Evolutionary conservation across 164 flowering plant genomes (phyloP), one percentile per base, ranked within the genome.

Genomic region (Aristolochia californica): DNA sequence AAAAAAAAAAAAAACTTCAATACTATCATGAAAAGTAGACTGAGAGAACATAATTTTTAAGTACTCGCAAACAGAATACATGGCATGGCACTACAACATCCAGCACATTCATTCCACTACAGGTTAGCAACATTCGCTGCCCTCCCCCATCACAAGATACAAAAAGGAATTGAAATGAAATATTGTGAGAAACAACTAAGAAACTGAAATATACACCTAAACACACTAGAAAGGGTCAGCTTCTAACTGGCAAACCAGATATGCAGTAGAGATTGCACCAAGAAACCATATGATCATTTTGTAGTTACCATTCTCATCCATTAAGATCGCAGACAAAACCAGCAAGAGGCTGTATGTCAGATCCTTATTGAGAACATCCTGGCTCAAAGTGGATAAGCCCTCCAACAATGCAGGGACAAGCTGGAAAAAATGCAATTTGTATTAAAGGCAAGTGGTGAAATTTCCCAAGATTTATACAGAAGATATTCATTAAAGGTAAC

Each of bases 241-340:
- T 20, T 2, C 0, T 21, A 22, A 49, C 53, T 21, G 40, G 40
- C 40, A 34, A 34, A 34, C 7, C 40, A 34, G 40, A 28, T 2
- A 34, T 34, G 40, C 40, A 34, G 40, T 34, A 34, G 40, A 34
- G 40, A 4, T 34, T 34, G 11, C 40, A 34, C 40, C 40, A 34
- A 4, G 40, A 34, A 7, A 34, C 7, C 40, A 4, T 23, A 26
- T 8, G 54, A 14, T 2, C 9, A 58, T 17, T n/a, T n/a, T 2
- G 63, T n/a, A 43, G 15, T 79, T 68, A 88, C 99, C 94, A 66
- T 71, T 82, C 70, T 78, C 86, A 61, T 93, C 96, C 53, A 73
- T 77, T 74, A 93, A 69, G 47, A 87, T 75, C 48, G 85, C 91
- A 56, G 96, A 93, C 44, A 89, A 64, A 64, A 87, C 87, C 57